A percentile compares a stretch with the other conserved stretches of the same genome.
Conservation (phyloP, 2,329 filamentous ascomycete genomes). For the Pseudopithomyces chartarum region DNA sequence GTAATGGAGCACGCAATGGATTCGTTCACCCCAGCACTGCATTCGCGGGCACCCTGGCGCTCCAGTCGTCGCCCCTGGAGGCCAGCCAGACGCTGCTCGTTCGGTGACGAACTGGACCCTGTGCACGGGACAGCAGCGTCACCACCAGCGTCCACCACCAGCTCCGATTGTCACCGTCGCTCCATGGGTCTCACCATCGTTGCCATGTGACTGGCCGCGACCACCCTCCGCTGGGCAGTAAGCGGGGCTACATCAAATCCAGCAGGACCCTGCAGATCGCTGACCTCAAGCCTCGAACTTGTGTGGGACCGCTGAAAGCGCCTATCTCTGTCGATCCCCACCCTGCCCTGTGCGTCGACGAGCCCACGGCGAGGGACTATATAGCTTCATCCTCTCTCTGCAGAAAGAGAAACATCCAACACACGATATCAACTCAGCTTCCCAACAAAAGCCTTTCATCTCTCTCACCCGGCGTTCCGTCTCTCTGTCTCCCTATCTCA, state of each 20-base stretch:
- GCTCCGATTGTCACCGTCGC: background rate
- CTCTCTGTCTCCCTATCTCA: slow-evolving; percentile 1
- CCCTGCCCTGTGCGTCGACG: slow-evolving; percentile 13
- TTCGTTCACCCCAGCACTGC: too few species aligned
- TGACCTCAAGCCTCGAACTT: slow-evolving; percentile 24
- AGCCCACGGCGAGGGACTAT: slow-evolving; percentile 19
- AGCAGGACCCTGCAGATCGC: slow-evolving; percentile 42
- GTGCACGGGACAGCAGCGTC: background rate
- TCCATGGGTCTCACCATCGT: slow-evolving; percentile 18
- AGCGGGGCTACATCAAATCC: slow-evolving; percentile 1
- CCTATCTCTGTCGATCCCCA: slow-evolving; percentile 29
- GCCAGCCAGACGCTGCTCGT: background rate
- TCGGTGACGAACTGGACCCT: slow-evolving; percentile 1
- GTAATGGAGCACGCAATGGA: background rate
- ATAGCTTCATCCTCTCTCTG: slow-evolving; percentile 27
- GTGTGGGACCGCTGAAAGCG: slow-evolving; percentile 24
- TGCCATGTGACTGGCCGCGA: slow-evolving; percentile 13
- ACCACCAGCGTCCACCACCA: background rate
- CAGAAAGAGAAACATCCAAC: background rate
- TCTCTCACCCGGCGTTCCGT: background rate
- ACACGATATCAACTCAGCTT: background rate
- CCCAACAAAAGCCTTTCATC: background rate
- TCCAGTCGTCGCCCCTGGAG: background rate
- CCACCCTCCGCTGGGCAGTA: background rate
- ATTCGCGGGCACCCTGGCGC: background rate